Evolutionary conservation across 129 eudicot species (phyloP), one percentile per base, ranked within the genome.

Genomic region (Tagetes erecta): DNA sequence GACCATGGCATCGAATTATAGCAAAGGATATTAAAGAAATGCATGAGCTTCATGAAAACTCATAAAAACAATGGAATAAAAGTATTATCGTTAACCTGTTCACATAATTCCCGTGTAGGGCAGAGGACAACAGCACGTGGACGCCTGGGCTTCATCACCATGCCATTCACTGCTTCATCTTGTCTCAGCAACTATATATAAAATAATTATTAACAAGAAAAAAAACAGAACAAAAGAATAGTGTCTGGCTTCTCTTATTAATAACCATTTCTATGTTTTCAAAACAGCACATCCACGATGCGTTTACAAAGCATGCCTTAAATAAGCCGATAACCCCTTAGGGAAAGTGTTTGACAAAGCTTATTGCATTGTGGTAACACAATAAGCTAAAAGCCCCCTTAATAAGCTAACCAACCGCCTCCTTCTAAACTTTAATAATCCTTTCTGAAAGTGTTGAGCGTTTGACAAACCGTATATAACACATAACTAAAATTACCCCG

Each of bases 101-200:
- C 97, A 64, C 90, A 90, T 39, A 93, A 89, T 87, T 93, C 98
- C 81, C 98, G 83, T 38, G 98, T 93, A 13, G 98, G 98, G 88
- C 95, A 93, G 5, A 93, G 81, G 50, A 93, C 87, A 56, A 93
- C 81, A 39, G 98, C 98, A 67, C 98, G 90, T 66, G 97, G 97
- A 78, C 97, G 98, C 71, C 92, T 84, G 40, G 98, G 95, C 87
- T 83, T 93, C 92, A 93, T 90, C 67, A 84, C 78, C 84, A 86
- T 93, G 70, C 98, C 98, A 31, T 85, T 81, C 37, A 78, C 68
- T 34, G 73, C 89, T 75, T 93, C 98, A 42, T 93, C 98, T 52
- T 80, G 86, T 74, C 92, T 87, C 74, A 93, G 51, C 66, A 87
- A 79, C 98, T 93, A 52, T 35, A 83, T 34, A 70, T 0, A 3